Conservation (phyloP, 75 land plant species). For the Gnetum montanum region DNA sequence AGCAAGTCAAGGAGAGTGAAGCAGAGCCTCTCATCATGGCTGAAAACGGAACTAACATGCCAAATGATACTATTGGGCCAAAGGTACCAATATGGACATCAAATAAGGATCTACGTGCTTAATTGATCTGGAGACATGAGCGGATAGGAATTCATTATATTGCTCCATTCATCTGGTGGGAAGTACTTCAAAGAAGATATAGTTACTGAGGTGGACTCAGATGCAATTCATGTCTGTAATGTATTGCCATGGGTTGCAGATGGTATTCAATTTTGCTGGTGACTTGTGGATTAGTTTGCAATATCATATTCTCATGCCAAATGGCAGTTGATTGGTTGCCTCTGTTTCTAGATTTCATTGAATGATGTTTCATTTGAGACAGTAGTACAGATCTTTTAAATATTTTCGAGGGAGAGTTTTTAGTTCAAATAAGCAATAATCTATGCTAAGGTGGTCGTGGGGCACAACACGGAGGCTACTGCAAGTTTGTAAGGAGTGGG, state of each 20-base stretch:
- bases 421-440: slow-evolving; percentile 5
- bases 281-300: slow-evolving; percentile 3
- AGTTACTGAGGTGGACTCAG: neutral
- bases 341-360: neutral
- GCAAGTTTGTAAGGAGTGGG: neutral
- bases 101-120: slow-evolving; percentile 49
- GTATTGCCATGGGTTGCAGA: slow-evolving; percentile 1
- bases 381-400: slow-evolving; percentile 4
- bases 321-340: neutral
- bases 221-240: neutral
- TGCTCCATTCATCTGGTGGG: slow-evolving; percentile 1
- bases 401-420: neutral
- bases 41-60: slow-evolving; percentile 25
- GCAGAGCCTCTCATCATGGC: slow-evolving; percentile 31
- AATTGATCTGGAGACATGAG: neutral
- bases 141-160: neutral
- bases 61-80: slow-evolving; percentile 16
- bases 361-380: neutral
- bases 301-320: slow-evolving; percentile 1
- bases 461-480: too few species aligned
- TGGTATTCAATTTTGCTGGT: slow-evolving; percentile 5
- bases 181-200: neutral
- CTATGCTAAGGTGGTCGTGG: neutral
- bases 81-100: slow-evolving; percentile 41
- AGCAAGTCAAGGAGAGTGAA: slow-evolving; percentile 41